Conservation (phyloP, 805 yeast genomes). For the Scheffersomyces amazonensis region DNA sequence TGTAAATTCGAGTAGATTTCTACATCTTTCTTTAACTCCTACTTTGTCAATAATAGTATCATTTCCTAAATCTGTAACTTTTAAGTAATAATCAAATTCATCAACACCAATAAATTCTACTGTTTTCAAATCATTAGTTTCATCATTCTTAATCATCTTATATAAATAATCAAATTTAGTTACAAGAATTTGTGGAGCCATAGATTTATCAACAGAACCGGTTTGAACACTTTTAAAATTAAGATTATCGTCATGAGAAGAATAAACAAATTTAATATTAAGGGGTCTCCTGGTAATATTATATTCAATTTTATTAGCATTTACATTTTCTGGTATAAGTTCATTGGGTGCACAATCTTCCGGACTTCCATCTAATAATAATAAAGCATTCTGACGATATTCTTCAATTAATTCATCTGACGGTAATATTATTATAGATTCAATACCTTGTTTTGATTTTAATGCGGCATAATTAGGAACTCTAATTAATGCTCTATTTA, state of each 20-base stretch:
- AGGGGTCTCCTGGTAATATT: conserved; percentile 15
- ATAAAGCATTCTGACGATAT: conserved; percentile 9
- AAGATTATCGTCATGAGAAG: conserved; percentile 1
- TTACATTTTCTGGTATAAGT: conserved; percentile 1
- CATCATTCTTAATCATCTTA: background rate
- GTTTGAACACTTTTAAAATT: conserved; percentile 1
- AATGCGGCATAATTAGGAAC: conserved; percentile 15
- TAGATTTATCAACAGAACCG: conserved; percentile 1
- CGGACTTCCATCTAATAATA: conserved; percentile 16
- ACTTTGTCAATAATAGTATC: conserved; percentile 3
- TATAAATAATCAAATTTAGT: conserved; percentile 12
- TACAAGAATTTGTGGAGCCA: conserved; percentile 17
- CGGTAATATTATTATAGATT: conserved; percentile 23
- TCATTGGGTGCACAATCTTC: conserved; percentile 19
- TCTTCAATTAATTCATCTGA: conserved; percentile 16
- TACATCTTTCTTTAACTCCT: conserved; percentile 13
- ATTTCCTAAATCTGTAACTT: conserved; percentile 10
- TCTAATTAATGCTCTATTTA: conserved; percentile 15
- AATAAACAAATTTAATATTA: conserved; percentile 10
- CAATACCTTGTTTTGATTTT: conserved; percentile 7
- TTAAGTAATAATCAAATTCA: conserved; percentile 15
- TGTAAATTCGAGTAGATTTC: conserved; percentile 8
- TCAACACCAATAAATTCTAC: conserved; percentile 20
- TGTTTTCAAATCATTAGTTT: conserved; percentile 6
- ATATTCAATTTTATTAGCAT: conserved; percentile 2